Evolutionary conservation across 78 protist species (phyloP).

Genomic region (Dictyostelium firmibasis): DNA sequence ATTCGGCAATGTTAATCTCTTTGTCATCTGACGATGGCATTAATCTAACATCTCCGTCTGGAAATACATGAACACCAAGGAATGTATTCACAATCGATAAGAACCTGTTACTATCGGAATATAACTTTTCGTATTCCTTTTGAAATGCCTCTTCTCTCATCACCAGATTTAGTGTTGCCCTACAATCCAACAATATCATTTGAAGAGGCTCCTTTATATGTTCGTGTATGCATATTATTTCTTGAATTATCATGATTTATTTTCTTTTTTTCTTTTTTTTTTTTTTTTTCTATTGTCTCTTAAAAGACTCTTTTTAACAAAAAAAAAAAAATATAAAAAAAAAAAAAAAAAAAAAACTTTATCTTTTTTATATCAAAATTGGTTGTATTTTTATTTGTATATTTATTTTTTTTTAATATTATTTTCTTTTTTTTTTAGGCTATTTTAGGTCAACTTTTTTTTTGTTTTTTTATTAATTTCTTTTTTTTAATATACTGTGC

Average conservation of each 20-base stretch:
- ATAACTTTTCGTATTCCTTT: conserved; percentile 20
- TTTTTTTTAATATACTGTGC: too few relatives aligned
- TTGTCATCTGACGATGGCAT: not conserved
- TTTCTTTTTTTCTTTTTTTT: not conserved
- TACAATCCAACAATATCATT: conserved; percentile 34
- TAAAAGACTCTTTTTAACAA: too few relatives aligned
- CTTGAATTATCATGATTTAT: not conserved
- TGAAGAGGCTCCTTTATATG: conserved; percentile 55
- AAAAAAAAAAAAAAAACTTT: not conserved
- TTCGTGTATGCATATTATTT: conserved; percentile 6
- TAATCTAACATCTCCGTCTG: conserved; percentile 7
- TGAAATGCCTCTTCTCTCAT: conserved; percentile 33
- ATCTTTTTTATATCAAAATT: too few relatives aligned
- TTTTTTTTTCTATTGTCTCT: not conserved
- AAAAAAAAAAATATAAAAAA: too few relatives aligned
- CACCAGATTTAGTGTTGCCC: conserved; percentile 22
- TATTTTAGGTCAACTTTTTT: too few relatives aligned
- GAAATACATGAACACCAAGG: conserved; percentile 6
- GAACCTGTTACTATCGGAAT: not conserved
- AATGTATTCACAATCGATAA: conserved; percentile 9
- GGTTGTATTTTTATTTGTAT: too few relatives aligned
- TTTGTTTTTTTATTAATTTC: too few relatives aligned
- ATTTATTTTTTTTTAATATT: too few relatives aligned
- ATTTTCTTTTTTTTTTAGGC: too few relatives aligned
- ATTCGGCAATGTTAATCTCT: not conserved